Percentiles rank a stretch among this genome's conserved stretches.
phyloP scores from a whole-genome alignment of 2,329 filamentous ascomycete species.

The Fusarium verticillioides region DNA sequence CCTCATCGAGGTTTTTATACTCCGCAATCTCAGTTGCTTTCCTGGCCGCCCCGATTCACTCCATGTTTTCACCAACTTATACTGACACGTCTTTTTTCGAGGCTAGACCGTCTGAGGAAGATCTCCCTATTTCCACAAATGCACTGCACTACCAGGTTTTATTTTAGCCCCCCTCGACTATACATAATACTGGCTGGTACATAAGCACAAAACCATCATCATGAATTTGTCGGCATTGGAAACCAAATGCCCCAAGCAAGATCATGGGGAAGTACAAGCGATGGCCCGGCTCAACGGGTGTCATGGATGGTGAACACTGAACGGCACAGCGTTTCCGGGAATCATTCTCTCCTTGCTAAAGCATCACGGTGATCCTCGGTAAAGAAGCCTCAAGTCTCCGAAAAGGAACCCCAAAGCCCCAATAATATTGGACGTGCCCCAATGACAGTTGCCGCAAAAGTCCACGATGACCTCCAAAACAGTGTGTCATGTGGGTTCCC shows the following conservation, averaged over 20 bases:
- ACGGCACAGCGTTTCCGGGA: conserved; percentile 28
- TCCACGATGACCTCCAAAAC: conserved; percentile 37
- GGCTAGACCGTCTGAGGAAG: conserved; percentile 37
- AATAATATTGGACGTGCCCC: conserved; percentile 32
- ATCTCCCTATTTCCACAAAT: conserved; percentile 26
- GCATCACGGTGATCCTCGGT: conserved; percentile 34
- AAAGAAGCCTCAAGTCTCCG: conserved; percentile 36
- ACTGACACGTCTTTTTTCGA: not conserved
- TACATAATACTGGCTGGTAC: too few species aligned
- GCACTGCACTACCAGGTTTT: not conserved
- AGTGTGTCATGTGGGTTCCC: conserved; percentile 32
- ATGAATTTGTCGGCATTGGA: not conserved
- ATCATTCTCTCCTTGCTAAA: conserved; percentile 28
- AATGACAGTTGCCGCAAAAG: conserved; percentile 26
- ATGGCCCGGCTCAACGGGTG: conserved; percentile 28
- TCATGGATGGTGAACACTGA: conserved; percentile 3
- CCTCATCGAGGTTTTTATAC: conserved; percentile 36
- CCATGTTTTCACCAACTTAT: not conserved
- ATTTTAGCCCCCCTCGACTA: not conserved
- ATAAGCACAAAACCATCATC: not conserved
- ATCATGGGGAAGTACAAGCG: conserved; percentile 32
- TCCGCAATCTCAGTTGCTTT: conserved; percentile 42
- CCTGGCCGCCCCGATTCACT: conserved; percentile 23
- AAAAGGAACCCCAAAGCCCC: conserved; percentile 31
- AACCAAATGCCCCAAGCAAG: not conserved